Evolutionary conservation across 2,329 filamentous ascomycete species (phyloP), one percentile per base, ranked within the genome.

Genomic region (Aspergillus quadrilineatus): DNA sequence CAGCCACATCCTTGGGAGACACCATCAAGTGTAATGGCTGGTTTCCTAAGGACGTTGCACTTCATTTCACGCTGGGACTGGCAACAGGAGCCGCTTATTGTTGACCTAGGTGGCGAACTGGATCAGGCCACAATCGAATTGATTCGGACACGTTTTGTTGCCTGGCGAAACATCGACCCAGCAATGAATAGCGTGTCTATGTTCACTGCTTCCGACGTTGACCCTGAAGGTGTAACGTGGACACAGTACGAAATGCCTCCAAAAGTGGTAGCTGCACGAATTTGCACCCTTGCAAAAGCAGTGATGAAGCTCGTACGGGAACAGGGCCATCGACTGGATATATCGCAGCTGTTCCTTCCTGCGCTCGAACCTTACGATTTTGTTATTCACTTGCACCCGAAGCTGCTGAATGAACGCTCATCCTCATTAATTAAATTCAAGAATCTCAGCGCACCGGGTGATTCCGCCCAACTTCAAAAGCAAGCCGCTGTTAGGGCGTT

Each of bases 41-140:
- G 90, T 4, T 93, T 99, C 69, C 75, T 96, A 29, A 86, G 92
- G 22, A 89, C 90, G 0, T 78, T 99, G 1, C 78, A 87, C 32
- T 89, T 93, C 71, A 79, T 99, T 12, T 85, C 92, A 1, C 82
- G 86, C 42, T 99, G 94, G 92, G 91, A 97, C 71, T 99, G 94
- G 94, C 85, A 89, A 29, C 80, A 86, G 6, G 87, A 92, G 52
- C 89, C 94, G 1, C 79, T 97, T 32, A 80, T 96, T 34, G 81
- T 97, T 28, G 91, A 97, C 71, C 82, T 90, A 28, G 82, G 85
- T 26, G 71, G 69, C 9, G 82, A 85, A 12, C 80, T 95, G 67
- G 82, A 83, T 6, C 73, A 79, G 6, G 77, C 83, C 9, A 84
- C 89, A 30, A 80, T 88, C 9, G 76, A 83, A 32, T 77, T 80